These are phyloP conservation scores for Corymbia calophylla DNA, from an alignment of 441 rosid species.

Conservation along the genomic window DNA sequence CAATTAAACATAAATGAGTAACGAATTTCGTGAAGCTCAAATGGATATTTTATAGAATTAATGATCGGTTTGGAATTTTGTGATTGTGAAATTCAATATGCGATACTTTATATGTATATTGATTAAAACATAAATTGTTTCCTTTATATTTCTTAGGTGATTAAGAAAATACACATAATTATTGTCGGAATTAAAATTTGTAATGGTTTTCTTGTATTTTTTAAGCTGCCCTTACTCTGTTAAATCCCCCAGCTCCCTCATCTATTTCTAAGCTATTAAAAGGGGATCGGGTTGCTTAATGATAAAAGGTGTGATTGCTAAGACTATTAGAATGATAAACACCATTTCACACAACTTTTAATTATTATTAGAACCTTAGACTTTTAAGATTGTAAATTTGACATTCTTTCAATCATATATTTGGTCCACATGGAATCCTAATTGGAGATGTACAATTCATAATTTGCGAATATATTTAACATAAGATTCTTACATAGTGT, in stretches of 20 bases:
- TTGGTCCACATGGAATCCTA: not conserved
- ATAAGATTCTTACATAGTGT: not conserved
- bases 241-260: not conserved
- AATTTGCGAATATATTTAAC: not conserved
- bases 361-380: not conserved
- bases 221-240: not conserved
- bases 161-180: not conserved
- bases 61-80: not conserved
- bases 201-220: not conserved
- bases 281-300: not conserved
- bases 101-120: not conserved
- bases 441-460: not conserved
- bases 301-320: not conserved
- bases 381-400: not conserved
- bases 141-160: not conserved
- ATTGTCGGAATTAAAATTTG: not conserved
- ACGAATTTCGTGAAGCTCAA: no score
- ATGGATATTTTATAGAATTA: no score
- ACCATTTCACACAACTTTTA: not conserved
- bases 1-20: no score
- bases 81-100: not conserved
- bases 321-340: not conserved
- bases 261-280: not conserved
- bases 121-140: not conserved
- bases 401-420: not conserved